phyloP scores from a whole-genome alignment of 371 early-diverging fungal species.

The Mortierella sp. region DNA sequence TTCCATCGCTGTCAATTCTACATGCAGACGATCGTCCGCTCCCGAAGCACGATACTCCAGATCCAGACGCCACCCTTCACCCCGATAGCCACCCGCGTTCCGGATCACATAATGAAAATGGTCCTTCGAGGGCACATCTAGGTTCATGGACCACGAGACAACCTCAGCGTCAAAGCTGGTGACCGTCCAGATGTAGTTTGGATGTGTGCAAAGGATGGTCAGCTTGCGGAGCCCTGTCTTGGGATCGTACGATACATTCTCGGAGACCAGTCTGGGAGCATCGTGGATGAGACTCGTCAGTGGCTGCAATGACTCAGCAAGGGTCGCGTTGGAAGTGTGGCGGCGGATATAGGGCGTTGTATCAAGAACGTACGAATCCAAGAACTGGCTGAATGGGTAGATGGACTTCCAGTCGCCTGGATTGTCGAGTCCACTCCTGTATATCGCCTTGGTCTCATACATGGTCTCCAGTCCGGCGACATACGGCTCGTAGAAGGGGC shows the following conservation, averaged over 20 bases:
- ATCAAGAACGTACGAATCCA: conserved; percentile 73
- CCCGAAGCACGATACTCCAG: conserved; percentile 54
- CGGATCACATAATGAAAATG: conserved; percentile 70
- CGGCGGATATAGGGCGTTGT: conserved; percentile 62
- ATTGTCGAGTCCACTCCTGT: conserved; percentile 51
- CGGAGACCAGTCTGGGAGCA: conserved; percentile 60
- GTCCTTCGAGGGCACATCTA: conserved; percentile 56
- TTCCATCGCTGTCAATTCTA: conserved; percentile 67
- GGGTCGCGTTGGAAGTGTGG: conserved; percentile 39
- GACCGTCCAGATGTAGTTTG: conserved; percentile 77
- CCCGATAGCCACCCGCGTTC: conserved; percentile 73
- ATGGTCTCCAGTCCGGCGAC: conserved; percentile 60
- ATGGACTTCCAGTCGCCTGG: conserved; percentile 73
- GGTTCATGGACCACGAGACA: conserved; percentile 71
- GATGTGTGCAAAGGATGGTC: conserved; percentile 65
- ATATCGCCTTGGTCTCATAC: conserved; percentile 56
- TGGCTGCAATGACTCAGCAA: conserved; percentile 42
- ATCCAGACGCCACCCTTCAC: conserved; percentile 70
- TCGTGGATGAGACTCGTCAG: conserved; percentile 49
- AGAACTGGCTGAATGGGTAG: conserved; percentile 78
- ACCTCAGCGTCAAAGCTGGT: conserved; percentile 74
- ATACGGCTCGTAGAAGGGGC: conserved; percentile 66
- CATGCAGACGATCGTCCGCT: conserved; percentile 60
- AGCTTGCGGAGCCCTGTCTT: conserved; percentile 65
- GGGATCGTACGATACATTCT: conserved; percentile 64